These are phyloP conservation scores for Candida lessepsii DNA, from an alignment of 805 yeast species.

Conservation along the genomic window DNA sequence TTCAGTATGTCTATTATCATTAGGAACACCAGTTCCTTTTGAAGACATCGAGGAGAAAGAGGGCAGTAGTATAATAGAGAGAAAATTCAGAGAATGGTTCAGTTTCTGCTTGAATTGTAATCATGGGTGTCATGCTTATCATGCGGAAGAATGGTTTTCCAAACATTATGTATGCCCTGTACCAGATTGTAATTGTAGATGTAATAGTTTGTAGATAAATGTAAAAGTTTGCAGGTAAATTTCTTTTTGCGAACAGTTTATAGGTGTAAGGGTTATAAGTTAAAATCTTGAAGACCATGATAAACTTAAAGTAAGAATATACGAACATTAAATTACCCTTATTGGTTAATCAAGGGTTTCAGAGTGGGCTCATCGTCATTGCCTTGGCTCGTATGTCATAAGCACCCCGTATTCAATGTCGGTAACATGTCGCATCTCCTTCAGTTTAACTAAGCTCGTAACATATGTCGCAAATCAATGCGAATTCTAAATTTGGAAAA, in stretches of 20 bases:
- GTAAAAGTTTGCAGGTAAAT: no score
- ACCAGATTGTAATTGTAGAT: conserved; percentile 85
- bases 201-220: conserved; percentile 48
- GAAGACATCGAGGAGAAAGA: conserved; percentile 26
- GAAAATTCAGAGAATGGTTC: conserved; percentile 74
- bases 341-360: no score
- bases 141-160: conserved; percentile 94
- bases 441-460: no score
- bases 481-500: conserved; percentile 5
- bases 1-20: conserved; percentile 78
- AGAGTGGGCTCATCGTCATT: no score
- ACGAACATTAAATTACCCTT: no score
- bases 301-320: no score
- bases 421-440: no score
- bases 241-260: no score
- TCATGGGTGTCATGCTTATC: conserved; percentile 94
- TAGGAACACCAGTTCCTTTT: conserved; percentile 64
- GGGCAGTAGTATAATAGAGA: conserved; percentile 26
- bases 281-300: no score
- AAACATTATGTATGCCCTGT: conserved; percentile 89
- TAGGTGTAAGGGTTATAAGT: no score
- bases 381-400: no score
- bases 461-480: conserved; percentile 5
- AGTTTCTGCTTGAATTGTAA: conserved; percentile 88
- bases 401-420: no score